Percentiles rank a stretch among this genome's conserved stretches.
Conservation (phyloP, 257 asterid species). For the Solanum habrochaites region DNA sequence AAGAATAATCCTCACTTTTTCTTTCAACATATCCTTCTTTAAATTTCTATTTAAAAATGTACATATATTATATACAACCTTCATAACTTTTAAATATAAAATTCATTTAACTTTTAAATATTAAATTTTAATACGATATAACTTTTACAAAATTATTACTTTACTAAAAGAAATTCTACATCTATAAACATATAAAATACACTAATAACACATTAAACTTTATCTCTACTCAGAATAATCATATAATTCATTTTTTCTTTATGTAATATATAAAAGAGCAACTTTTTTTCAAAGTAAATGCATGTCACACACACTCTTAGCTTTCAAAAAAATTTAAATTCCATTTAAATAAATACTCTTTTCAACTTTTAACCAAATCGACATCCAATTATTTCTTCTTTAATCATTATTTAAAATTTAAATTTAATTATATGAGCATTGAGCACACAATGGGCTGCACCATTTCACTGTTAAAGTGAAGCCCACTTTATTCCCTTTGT, state of each 20-base stretch:
- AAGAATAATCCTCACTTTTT: neutral
- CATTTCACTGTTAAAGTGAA: neutral
- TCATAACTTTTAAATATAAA: neutral
- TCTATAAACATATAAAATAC: neutral
- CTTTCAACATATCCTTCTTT: neutral
- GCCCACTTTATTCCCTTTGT: neutral
- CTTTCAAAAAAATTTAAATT: neutral
- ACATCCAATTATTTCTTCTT: neutral
- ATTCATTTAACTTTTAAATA: neutral
- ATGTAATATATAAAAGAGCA: neutral
- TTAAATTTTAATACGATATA: neutral
- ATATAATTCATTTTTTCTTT: neutral
- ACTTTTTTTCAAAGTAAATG: neutral
- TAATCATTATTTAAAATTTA: neutral
- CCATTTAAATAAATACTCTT: neutral
- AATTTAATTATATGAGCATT: neutral
- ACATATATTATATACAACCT: neutral
- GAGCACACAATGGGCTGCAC: neutral
- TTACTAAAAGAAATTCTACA: neutral
- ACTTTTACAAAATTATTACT: neutral
- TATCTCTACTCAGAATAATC: neutral
- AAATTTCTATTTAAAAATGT: neutral
- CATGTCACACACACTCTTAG: neutral
- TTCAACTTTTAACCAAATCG: neutral
- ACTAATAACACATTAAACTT: neutral